phyloP scores from a whole-genome alignment of 2,329 filamentous ascomycete species.

The Celoporthe dispersa region DNA sequence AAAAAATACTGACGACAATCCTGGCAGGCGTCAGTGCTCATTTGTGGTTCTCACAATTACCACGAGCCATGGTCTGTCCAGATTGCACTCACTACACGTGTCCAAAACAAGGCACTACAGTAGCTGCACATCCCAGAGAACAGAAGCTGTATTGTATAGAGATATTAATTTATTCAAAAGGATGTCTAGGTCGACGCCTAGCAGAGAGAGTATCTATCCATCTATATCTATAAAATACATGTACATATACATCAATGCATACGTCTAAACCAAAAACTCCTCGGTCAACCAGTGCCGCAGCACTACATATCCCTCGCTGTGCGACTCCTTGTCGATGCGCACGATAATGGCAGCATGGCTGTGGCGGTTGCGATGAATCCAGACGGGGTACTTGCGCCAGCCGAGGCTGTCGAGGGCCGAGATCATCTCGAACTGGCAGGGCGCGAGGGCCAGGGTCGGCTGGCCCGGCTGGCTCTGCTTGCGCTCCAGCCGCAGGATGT shows the following conservation, averaged over 20 bases:
- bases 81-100: background rate
- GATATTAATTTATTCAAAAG: background rate
- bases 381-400: conserved; percentile 70
- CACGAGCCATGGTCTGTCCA: background rate
- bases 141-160: background rate
- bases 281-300: conserved; percentile 79
- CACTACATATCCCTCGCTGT: conserved; percentile 78
- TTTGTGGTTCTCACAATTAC: background rate
- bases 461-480: conserved; percentile 48
- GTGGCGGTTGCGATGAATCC: conserved; percentile 78
- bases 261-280: conserved; percentile 66
- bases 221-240: background rate
- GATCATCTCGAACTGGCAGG: conserved; percentile 85
- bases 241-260: background rate
- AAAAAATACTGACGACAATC: background rate
- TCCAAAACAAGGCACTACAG: background rate
- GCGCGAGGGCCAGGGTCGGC: conserved; percentile 77
- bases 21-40: background rate
- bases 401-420: conserved; percentile 70
- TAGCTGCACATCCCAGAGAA: background rate
- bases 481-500: conserved; percentile 48
- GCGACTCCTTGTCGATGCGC: conserved; percentile 67
- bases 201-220: background rate
- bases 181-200: background rate
- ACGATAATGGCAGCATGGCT: conserved; percentile 92